These are phyloP conservation scores for Colletotrichum viniferum DNA, from an alignment of 2,329 filamentous ascomycete species.

Conservation along the genomic window DNA sequence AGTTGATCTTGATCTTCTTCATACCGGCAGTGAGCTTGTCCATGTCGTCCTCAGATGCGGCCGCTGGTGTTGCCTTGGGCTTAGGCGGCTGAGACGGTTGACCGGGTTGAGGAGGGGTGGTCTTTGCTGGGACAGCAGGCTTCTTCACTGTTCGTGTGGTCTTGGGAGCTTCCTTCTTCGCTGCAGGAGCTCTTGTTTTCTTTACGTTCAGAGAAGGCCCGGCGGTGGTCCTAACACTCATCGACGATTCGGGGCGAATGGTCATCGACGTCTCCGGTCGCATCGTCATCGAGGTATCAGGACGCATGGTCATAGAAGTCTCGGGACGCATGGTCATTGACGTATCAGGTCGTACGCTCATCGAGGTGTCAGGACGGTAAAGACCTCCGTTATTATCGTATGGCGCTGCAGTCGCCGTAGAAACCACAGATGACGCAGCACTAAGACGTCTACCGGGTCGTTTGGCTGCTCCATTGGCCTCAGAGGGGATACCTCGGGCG, in stretches of 20 bases:
- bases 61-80: background rate
- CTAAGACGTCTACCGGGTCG: constrained; percentile 54
- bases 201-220: constrained; percentile 54
- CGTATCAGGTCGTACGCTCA: constrained; percentile 37
- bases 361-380: constrained; percentile 41
- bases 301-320: constrained; percentile 46
- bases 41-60: constrained; percentile 43
- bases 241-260: constrained; percentile 40
- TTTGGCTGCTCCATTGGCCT: constrained; percentile 29
- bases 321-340: constrained; percentile 36
- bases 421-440: constrained; percentile 42
- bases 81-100: background rate
- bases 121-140: constrained; percentile 20
- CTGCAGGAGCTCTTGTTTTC: constrained; percentile 59
- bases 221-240: constrained; percentile 41
- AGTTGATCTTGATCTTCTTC: constrained; percentile 67
- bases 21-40: constrained; percentile 62
- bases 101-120: background rate
- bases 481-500: constrained; percentile 32
- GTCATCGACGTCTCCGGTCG: constrained; percentile 42
- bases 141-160: constrained; percentile 42
- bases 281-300: constrained; percentile 42
- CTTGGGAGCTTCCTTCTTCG: constrained; percentile 46
- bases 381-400: background rate
- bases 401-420: constrained; percentile 6